Base-by-base conservation (phyloP, 1,139 yeast species). In the Nakaseomyces delphensis region DNA sequence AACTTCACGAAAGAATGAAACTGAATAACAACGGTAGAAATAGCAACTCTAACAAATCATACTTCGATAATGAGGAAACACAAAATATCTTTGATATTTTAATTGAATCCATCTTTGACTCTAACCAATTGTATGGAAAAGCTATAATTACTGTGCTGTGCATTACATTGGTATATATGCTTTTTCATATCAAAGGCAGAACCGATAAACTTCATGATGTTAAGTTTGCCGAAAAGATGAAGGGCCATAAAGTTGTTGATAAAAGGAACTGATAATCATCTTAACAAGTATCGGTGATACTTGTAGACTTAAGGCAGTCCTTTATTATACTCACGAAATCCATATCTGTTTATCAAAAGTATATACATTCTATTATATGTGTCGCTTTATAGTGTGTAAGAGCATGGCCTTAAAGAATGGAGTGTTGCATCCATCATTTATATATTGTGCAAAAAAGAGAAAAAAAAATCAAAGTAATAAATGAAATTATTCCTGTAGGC, bases 11-110 rank as follows among this genome's bases (percentile, higher is more conserved):
- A 21, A 21, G 8, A 10, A 4, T 33, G 27, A 33, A 21, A 21
- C 5, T 3, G 3, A 33, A 21, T 3, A 33, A 33, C n/a, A 3
- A 33, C 11, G 37, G 37, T 4, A 33, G 11, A 14, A 21, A 20
- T 14, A 5, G 27, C 7, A 33, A 33, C n/a, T n/a, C 27, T 8
- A 33, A 33, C n/a, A 20, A 20, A n/a, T 10, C 4, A 1, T 33
- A 33, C 18, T 3, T n/a, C 14, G 37, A 33, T 10, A n/a, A n/a
- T n/a, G 27, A 20, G n/a, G 4, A 20, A 6, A 20, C 37, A 8
- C 18, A n/a, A 4, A 33, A 33, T 33, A n/a, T 33, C 3, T 33
- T 33, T 33, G 37, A 33, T 21, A 33, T 20, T 20, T 11, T 33
- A 13, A 21, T 33, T 14, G 31, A 28, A 13, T 4, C 7, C 18